Evolutionary conservation across 1,284 basidiomycete species (phyloP).

Genomic region (Leccinum griseonigrum): DNA sequence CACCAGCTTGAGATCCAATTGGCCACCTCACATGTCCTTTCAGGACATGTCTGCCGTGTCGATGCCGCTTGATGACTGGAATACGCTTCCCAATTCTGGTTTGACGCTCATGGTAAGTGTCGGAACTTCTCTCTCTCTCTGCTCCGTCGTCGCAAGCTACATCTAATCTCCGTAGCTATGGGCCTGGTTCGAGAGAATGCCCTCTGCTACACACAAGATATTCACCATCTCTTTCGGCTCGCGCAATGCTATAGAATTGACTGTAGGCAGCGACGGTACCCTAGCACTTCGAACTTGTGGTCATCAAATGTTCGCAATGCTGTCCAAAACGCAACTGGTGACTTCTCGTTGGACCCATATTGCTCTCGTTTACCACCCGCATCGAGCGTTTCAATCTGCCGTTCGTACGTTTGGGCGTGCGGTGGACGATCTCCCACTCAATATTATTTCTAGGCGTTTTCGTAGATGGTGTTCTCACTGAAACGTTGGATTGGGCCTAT

Average conservation of each 20-base stretch:
- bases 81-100: conserved; percentile 54
- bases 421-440: neutral
- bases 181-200: conserved; percentile 63
- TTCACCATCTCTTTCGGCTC: conserved; percentile 44
- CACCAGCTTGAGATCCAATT: conserved; percentile 63
- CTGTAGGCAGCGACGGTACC: conserved; percentile 52
- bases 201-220: conserved; percentile 42
- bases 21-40: conserved; percentile 73
- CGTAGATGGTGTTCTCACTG: conserved; percentile 64
- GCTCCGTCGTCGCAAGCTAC: neutral
- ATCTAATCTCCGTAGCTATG: conserved; percentile 47
- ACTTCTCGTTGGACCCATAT: conserved; percentile 70
- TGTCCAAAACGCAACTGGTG: conserved; percentile 46
- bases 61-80: conserved; percentile 41
- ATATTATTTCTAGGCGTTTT: conserved; percentile 53
- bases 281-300: conserved; percentile 50
- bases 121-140: neutral
- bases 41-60: conserved; percentile 51
- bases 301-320: conserved; percentile 38
- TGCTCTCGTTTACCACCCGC: conserved; percentile 60
- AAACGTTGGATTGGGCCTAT: conserved; percentile 60
- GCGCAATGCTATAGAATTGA: conserved; percentile 42
- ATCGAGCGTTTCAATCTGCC: conserved; percentile 50
- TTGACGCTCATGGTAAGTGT: conserved; percentile 65
- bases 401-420: conserved; percentile 49